Evolutionary conservation across 1,284 basidiomycete species (phyloP), one percentile per base, ranked within the genome.

Genomic region (Ganoderma leucocontextum): DNA sequence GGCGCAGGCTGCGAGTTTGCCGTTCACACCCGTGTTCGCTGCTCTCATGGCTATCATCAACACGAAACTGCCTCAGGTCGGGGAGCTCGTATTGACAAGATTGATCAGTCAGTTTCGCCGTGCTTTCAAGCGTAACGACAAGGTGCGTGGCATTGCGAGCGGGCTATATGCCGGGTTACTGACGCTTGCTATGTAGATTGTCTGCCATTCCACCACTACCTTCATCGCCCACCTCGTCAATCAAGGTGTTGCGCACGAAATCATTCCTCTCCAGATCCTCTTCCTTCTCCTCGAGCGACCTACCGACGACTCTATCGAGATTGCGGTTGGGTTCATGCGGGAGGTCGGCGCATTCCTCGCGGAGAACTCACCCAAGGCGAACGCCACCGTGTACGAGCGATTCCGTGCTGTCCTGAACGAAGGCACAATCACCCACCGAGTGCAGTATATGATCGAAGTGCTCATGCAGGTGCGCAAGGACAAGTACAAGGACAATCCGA

Each of bases 371-470:
- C 95, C 97, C 25, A 96, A 97, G 80, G 96, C 95, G 69, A 98
- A 95, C 77, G 93, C 95, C 49, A 92, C 91, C 62, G 92, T 98
- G 53, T 99, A 92, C 78, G 98, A 99, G 79, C 93, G 96, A 47
- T 99, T 99, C 88, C 91, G 97, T 60, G 95, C 95, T 0, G 96
- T 99, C 7, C 84, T 99, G 55, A 98, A 99, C 81, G 98, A 99
- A 80, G 96, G 95, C 58, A 84, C 88, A 52, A 97, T 99, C 80
- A 95, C 94, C 77, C 97, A 99, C 77, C 91, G 98, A 73, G 96
- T 98, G 35, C 97, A 99, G 79, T 99, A 98, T 83, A 99, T 99
- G 98, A 96, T 99, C 76, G 98, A 99, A 82, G 97, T 99, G 5
- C 85, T 98, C 63, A 98, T 98, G 93, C 96, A 98, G 80, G 95